These are phyloP conservation scores for Chrysanthemum makinoi DNA, from an alignment of 129 eudicot genomes.

Conservation along the genomic window DNA sequence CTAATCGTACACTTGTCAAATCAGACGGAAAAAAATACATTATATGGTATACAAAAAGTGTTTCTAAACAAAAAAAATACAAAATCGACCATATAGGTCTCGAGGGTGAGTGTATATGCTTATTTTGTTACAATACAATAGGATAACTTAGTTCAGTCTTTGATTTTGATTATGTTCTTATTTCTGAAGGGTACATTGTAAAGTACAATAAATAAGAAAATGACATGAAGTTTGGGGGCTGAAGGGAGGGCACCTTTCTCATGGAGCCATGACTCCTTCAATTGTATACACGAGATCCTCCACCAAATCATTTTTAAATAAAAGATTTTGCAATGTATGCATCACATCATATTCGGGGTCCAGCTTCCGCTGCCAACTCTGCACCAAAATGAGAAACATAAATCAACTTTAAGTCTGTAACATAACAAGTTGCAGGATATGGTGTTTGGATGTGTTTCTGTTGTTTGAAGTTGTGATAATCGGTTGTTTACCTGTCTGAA, in stretches of 20 bases:
- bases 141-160: background rate
- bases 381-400: conserved; percentile 12
- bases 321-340: conserved; percentile 64
- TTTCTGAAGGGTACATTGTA: conserved; percentile 21
- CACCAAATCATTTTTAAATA: conserved; percentile 80
- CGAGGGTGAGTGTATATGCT: conserved; percentile 9
- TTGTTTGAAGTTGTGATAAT: no score
- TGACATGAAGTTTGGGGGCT: background rate
- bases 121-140: conserved; percentile 11
- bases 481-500: no score
- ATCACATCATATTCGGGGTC: conserved; percentile 88
- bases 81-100: conserved; percentile 18
- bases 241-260: conserved; percentile 30
- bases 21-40: background rate
- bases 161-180: background rate
- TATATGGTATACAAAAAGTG: conserved; percentile 13
- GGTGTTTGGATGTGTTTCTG: no score
- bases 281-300: conserved; percentile 81
- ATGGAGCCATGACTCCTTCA: conserved; percentile 95
- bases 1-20: background rate
- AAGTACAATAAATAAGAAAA: conserved; percentile 15
- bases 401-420: background rate
- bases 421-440: no score
- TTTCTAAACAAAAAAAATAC: background rate
- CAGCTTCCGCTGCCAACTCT: conserved; percentile 97